Evolutionary conservation across 768 basidiomycete species (phyloP), one percentile per base, ranked within the genome.

Genomic region (Termitomyces sp.): DNA sequence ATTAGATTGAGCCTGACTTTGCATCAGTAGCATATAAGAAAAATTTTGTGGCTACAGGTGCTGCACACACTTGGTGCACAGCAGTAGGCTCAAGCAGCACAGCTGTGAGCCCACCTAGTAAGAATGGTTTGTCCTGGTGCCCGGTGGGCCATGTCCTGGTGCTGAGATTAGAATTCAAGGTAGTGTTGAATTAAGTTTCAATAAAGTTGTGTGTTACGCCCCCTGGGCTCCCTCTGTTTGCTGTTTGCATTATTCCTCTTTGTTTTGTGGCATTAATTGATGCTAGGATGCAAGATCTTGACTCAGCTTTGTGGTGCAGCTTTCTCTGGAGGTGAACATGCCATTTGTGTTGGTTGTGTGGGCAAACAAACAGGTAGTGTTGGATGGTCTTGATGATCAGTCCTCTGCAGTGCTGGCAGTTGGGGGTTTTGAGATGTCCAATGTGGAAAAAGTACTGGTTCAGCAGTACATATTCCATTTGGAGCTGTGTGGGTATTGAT

Each of bases 301-400:
- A 42, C 44, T 45, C 24, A 45, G 22, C 22, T 45, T 45, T 13
- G 2, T 15, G 44, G 12, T 2, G 4, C 3, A 54, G 42, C 12
- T 29, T 42, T 4, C 37, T 15, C 4, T 2, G 0, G 24, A 54
- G 44, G 44, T 54, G 42, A 10, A 31, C 20, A 36, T 54, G 53
- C 1, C 12, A 2, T 41, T 54, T 26, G 20, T 54, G 9, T 13
- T n/a, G 29, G 15, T 54, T 46, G 0, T 36, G 31, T 7, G 31
- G 53, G 44, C 53, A 54, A 24, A 46, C 29, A 2, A 54, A n/a
- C 10, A 54, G 54, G 54, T 24, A 55, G 34, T 55, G 54, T 29
- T 29, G 29, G 3, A 29, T 6, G 29, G 29, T 29, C 29, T 29
- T 29, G 29, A 29, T 6, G 6, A 29, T 6, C 29, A 29, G 29